A percentile compares a stretch with the other conserved stretches of the same genome.
phyloP scores from a whole-genome alignment of 116 monocot genomes.

The Thalassia testudinum region DNA sequence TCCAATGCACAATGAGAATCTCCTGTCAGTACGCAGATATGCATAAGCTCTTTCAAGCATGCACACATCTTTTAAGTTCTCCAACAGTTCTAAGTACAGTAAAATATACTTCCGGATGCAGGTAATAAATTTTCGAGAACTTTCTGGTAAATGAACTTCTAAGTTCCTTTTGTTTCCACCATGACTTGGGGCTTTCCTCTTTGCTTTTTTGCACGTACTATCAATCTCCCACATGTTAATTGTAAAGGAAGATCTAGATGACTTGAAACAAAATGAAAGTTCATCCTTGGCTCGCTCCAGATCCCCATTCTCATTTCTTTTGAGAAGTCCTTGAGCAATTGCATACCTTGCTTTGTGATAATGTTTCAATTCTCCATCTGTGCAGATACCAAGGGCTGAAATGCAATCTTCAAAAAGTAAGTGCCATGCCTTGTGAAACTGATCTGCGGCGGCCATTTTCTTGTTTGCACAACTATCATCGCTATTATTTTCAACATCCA shows the following conservation, averaged over 20 bases:
- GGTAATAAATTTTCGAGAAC: constrained; percentile 96
- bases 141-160: constrained; percentile 90
- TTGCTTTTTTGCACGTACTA: constrained; percentile 62
- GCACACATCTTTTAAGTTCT: constrained; percentile 53
- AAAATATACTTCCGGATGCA: constrained; percentile 92
- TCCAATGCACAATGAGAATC: constrained; percentile 71
- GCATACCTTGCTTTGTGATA: constrained; percentile 90
- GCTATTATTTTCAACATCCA: constrained; percentile 10
- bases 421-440: constrained; percentile 73
- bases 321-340: constrained; percentile 80
- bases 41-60: constrained; percentile 83
- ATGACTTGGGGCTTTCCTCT: constrained; percentile 41
- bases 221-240: constrained; percentile 99
- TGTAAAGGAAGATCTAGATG: constrained; percentile 86
- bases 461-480: constrained; percentile 16
- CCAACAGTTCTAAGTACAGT: constrained; percentile 75
- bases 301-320: constrained; percentile 49
- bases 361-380: constrained; percentile 96
- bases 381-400: constrained; percentile 56
- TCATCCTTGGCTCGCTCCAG: constrained; percentile 84
- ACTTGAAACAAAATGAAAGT: constrained; percentile 96
- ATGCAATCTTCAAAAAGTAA: constrained; percentile 81
- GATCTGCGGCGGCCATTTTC: constrained; percentile 17
- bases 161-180: constrained; percentile 42
- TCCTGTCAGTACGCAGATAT: constrained; percentile 85